phyloP scores from a whole-genome alignment of 169 alveolate species.

The Plasmodium reichenowi region DNA sequence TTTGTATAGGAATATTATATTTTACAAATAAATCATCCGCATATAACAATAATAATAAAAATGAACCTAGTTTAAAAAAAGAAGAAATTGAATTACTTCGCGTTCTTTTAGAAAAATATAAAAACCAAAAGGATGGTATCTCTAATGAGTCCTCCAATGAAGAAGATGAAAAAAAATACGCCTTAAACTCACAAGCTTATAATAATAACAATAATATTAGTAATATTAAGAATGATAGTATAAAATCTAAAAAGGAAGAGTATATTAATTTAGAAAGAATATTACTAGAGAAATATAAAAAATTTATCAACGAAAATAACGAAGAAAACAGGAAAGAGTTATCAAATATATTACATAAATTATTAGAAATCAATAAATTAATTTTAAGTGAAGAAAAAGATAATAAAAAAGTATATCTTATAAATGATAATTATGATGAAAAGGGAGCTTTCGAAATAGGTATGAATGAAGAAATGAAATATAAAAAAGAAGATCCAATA shows the following conservation, averaged over 20 bases:
- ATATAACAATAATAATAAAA: background rate
- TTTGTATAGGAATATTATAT: slow-evolving; percentile 6
- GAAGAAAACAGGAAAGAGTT: slow-evolving; percentile 5
- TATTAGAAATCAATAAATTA: slow-evolving; percentile 11
- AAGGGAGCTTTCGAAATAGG: background rate
- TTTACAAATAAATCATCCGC: background rate
- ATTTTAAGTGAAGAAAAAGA: background rate
- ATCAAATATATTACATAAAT: slow-evolving; percentile 22
- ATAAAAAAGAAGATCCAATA: background rate
- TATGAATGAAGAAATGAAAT: background rate
- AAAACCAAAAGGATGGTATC: background rate
- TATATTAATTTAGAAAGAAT: slow-evolving; percentile 14
- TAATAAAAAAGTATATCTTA: background rate
- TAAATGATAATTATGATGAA: background rate
- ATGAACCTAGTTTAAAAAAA: slow-evolving; percentile 6
- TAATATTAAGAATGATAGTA: too few species aligned
- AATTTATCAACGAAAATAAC: background rate
- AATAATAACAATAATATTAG: background rate
- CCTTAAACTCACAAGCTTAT: too few species aligned
- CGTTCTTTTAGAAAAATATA: slow-evolving; percentile 21
- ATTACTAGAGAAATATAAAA: slow-evolving; percentile 10
- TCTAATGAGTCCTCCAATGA: background rate
- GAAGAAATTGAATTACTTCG: slow-evolving; percentile 30
- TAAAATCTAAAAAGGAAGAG: slow-evolving; percentile 8
- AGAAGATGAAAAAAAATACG: background rate